Base-by-base conservation (phyloP, 192 early-diverging fungal genomes). In the Entomortierella chlamydospora region DNA sequence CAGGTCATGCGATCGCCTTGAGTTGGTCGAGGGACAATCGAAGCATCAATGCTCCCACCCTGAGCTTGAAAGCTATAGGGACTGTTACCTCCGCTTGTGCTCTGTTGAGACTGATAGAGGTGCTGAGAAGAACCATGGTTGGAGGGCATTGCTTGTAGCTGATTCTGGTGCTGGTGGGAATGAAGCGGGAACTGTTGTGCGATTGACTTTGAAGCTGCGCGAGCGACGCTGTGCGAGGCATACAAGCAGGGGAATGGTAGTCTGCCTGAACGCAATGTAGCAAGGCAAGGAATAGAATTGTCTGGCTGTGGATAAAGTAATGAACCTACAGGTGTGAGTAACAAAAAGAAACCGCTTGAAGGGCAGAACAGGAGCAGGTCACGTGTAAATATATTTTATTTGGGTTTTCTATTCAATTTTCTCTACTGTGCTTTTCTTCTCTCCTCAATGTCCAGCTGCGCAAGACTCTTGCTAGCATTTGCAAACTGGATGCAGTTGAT, bases 401-500 rank as follows among this genome's bases (percentile, higher is more conserved):
- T 41, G 13, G 13, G n/a, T n/a, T n/a, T n/a, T 41, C 39, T 41
- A 9, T 41, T 9, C 39, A 41, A 41, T 9, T 9, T 66, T 41
- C 57, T 64, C 67, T 69, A 64, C 57, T 70, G 69, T 17, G 74
- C 60, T 1, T 58, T 45, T 61, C 60, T 83, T 37, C 82, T 66
- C 57, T 90, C 89, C 47, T 86, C 84, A 39, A 87, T 59, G 59
- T 98, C 97, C 43, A 90, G 66, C 25, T 76, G 77, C 2, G 92
- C 97, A 53, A 98, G 85, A 20, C 84, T 87, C 65, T 91, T 84
- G 70, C 90, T 90, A 8, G 98, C 97, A 57, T 93, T 93, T 22
- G 92, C 87, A 53, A 99, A 90, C 87, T 99, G 98, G 29, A 99
- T 89, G 45, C 96, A 89, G 78, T 97, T 99, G 82, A 97, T 89